Percentiles rank a stretch among this genome's conserved stretches.
phyloP scores from a whole-genome alignment of 2,329 filamentous ascomycete species.

The Ambrosiella beaveri region DNA sequence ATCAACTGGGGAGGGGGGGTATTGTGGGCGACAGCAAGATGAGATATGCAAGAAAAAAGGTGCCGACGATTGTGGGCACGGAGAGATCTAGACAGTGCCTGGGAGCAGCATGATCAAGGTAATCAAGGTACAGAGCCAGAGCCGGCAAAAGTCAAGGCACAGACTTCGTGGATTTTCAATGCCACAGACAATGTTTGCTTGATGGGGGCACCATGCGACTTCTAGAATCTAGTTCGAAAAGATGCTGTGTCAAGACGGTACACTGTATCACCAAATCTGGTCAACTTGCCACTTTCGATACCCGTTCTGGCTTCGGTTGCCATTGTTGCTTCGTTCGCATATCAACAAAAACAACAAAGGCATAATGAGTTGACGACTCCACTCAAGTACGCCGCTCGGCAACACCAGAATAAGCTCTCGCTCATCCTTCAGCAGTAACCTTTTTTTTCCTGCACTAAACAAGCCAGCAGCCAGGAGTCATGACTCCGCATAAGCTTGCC shows the following conservation, averaged over 20 bases:
- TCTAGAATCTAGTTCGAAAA: too few relatives aligned
- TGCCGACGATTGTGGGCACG: neutral
- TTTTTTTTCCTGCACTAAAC: neutral
- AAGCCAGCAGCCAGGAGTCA: neutral
- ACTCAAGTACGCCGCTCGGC: neutral
- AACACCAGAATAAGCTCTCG: neutral
- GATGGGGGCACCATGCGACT: too few relatives aligned
- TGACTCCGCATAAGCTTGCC: neutral
- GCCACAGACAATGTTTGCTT: too few relatives aligned
- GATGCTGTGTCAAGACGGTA: too few relatives aligned
- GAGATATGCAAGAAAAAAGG: neutral
- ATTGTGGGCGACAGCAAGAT: neutral
- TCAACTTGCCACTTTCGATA: neutral
- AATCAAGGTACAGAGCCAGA: too few relatives aligned
- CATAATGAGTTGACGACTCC: neutral
- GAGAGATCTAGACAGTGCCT: too few relatives aligned
- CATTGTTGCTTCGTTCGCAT: neutral
- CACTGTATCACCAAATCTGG: too few relatives aligned
- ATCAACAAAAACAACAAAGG: neutral
- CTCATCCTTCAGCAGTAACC: neutral
- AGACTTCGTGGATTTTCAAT: too few relatives aligned
- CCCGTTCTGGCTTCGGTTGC: neutral
- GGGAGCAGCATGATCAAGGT: too few relatives aligned
- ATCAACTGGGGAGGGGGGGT: neutral
- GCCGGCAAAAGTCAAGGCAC: too few relatives aligned